Evolutionary conservation across 2,329 filamentous ascomycete genomes (phyloP).

Genomic region (Monosporascus sp.): DNA sequence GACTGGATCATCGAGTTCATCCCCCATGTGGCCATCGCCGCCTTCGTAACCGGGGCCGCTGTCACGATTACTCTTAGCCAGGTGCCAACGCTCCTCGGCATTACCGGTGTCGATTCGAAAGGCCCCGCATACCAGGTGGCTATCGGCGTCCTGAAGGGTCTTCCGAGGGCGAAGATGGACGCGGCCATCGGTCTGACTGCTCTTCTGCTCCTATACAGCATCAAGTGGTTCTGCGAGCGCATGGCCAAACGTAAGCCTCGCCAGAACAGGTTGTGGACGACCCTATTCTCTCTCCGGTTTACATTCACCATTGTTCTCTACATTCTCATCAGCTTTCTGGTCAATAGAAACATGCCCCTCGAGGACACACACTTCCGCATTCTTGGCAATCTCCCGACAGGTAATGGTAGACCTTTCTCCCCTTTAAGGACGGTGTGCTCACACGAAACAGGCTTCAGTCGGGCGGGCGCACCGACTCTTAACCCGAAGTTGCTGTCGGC

Average conservation of each 20-base stretch:
- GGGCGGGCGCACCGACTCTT: slow-evolving; percentile 55
- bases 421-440: slow-evolving; percentile 5
- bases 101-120: slow-evolving; percentile 37
- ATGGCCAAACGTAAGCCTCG: slow-evolving; percentile 57
- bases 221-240: slow-evolving; percentile 54
- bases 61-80: slow-evolving; percentile 46
- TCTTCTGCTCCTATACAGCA: slow-evolving; percentile 59
- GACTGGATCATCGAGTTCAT: slow-evolving; percentile 49
- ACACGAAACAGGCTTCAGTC: slow-evolving; percentile 48
- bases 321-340: slow-evolving; percentile 66
- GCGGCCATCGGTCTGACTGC: slow-evolving; percentile 68
- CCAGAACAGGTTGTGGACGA: slow-evolving; percentile 62
- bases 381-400: slow-evolving; percentile 60
- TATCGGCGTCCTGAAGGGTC: slow-evolving; percentile 34
- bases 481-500: slow-evolving; percentile 48
- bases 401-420: slow-evolving; percentile 22
- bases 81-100: slow-evolving; percentile 37
- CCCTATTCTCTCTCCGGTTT: slow-evolving; percentile 67
- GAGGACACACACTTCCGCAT: slow-evolving; percentile 52
- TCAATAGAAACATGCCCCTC: slow-evolving; percentile 49
- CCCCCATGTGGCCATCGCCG: slow-evolving; percentile 42
- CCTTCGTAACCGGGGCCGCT: slow-evolving; percentile 46
- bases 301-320: slow-evolving; percentile 73
- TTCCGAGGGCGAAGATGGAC: slow-evolving; percentile 49
- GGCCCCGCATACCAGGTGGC: slow-evolving; percentile 40